Base-by-base conservation (phyloP, 345 rosid genomes). In the Sapria himalayana region DNA sequence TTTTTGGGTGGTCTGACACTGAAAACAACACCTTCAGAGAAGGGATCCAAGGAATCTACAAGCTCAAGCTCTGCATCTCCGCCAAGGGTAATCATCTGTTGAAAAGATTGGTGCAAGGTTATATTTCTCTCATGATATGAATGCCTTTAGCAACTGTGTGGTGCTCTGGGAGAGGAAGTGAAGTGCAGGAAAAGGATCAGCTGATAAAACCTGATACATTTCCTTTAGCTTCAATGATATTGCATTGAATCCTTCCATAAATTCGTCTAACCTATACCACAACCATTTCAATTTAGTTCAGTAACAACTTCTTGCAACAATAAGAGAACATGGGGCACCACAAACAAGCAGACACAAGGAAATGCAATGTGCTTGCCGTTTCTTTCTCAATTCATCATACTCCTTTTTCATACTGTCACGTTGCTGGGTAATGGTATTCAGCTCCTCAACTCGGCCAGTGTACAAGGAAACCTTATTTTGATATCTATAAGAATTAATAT, bases 21-120 rank as follows among this genome's bases (percentile, higher is more conserved):
- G 69, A 89, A 84, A 41, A 89, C 95, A 47, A 84, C 86, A 43
- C 99, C 95, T 72, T 84, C 99, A 22, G 93, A 84, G 63, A 89
- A 82, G 22, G 98, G 95, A 70, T 89, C 99, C 48, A 89, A 65
- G 31, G 95, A 82, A 62, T 89, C 99, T 20, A 89, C 95, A 9
- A 82, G 70, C 62, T 89, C 99, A 29, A 89, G 95, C 46, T 89
- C 95, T 29, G 98, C 93, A 64, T 89, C 98, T 17, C 95, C 95
- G 54, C 98, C 95, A 3, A 89, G 86, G 2, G 98, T 89, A 64
- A 79, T 89, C 98, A 82, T 89, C 85, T 89, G 67, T 39, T 42
- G 31, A 41, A 40, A 32, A n/a, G n/a, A n/a, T n/a, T n/a, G n/a
- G n/a, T n/a, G n/a, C n/a, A n/a, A n/a, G n/a, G n/a, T n/a, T n/a